phyloP scores from a whole-genome alignment of 2,329 filamentous ascomycete genomes.

The Monosporascus sp. region DNA sequence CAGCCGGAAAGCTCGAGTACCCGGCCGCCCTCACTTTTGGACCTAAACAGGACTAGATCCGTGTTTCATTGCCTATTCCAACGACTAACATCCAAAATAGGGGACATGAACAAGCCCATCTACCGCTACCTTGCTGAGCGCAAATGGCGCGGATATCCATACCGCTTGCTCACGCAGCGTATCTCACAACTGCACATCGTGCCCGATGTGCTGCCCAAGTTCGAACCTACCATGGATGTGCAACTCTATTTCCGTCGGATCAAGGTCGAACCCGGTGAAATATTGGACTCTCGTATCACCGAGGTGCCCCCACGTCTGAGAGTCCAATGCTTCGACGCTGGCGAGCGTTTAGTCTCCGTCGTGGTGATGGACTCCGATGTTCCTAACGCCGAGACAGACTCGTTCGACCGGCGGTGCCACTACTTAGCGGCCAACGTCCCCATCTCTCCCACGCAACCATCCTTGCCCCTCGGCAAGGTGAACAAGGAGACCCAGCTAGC shows the following conservation, averaged over 20 bases:
- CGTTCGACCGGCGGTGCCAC: constrained; percentile 78
- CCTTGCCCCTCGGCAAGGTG: constrained; percentile 61
- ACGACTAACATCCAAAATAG: constrained; percentile 39
- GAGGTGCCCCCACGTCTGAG: constrained; percentile 70
- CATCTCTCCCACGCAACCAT: constrained; percentile 47
- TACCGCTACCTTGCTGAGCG: constrained; percentile 84
- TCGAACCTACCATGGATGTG: constrained; percentile 75
- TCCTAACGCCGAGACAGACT: constrained; percentile 69
- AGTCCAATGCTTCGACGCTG: constrained; percentile 80
- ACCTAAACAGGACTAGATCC: constrained; percentile 1
- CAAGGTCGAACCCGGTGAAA: constrained; percentile 69
- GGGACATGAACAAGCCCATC: constrained; percentile 93
- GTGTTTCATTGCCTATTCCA: not conserved
- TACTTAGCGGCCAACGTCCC: constrained; percentile 70
- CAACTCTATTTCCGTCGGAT: constrained; percentile 72
- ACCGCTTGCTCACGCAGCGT: constrained; percentile 75
- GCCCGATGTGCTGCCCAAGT: constrained; percentile 78
- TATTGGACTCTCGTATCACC: constrained; percentile 70
- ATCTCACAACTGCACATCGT: constrained; percentile 82
- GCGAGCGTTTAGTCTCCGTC: constrained; percentile 76
- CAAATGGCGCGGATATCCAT: constrained; percentile 83
- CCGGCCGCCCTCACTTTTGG: constrained; percentile 15
- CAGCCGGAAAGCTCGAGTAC: constrained; percentile 14
- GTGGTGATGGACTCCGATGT: constrained; percentile 89
- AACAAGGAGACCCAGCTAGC: constrained; percentile 61